These are phyloP conservation scores for Corymbia citriodora DNA, from an alignment of 441 rosid species.

Conservation along the genomic window DNA sequence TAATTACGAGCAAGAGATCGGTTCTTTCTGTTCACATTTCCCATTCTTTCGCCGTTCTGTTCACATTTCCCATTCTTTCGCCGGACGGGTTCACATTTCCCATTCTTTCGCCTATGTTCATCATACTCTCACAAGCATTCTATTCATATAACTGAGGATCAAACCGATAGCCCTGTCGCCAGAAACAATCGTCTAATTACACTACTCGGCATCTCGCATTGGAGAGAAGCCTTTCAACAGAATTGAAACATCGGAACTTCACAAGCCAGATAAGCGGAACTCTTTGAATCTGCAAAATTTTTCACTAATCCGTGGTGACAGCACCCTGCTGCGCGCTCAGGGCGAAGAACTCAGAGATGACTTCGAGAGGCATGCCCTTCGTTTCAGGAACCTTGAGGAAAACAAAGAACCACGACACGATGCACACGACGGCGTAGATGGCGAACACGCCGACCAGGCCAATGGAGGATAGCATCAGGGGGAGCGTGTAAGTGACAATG, in stretches of 20 bases:
- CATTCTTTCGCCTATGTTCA: neutral
- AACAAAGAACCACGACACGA: constrained; percentile 11
- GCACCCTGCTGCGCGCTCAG: constrained; percentile 4
- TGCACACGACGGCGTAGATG: constrained; percentile 26
- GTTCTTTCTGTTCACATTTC: neutral
- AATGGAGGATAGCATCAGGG: constrained; percentile 35
- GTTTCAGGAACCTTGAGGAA: constrained; percentile 26
- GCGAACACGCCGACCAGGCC: constrained; percentile 41
- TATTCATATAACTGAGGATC: neutral
- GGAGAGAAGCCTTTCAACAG: neutral
- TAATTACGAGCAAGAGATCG: neutral
- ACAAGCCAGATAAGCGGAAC: neutral
- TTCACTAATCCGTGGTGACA: neutral
- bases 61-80: neutral
- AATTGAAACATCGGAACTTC: neutral
- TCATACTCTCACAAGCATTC: neutral
- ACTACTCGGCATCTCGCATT: neutral
- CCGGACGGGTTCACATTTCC: no score
- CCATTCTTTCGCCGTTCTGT: neutral
- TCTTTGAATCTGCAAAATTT: neutral
- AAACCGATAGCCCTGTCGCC: neutral
- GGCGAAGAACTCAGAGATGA: constrained; percentile 26
- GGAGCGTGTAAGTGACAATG: constrained; percentile 49
- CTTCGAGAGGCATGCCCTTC: constrained; percentile 29
- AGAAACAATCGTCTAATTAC: neutral